Percentiles rank a stretch among this genome's conserved stretches.
Evolutionary conservation across 108 stramenopile genomes (phyloP).

Genomic region (Nitzschia inconspicua): DNA sequence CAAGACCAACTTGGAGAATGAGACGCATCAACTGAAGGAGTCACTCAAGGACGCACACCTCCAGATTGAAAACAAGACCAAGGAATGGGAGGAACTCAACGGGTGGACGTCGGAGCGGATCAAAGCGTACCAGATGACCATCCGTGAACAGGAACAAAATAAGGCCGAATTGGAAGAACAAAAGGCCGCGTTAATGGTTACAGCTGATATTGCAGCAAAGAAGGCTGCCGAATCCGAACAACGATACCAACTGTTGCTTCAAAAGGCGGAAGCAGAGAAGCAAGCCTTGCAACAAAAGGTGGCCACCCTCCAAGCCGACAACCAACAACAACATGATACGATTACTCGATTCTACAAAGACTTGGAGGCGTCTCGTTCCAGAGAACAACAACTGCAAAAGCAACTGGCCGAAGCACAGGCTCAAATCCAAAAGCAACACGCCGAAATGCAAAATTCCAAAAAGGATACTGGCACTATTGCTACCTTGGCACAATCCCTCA

Average conservation of each 20-base stretch:
- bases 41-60: neutral
- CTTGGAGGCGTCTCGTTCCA: too few relatives aligned
- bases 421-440: neutral
- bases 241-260: too few relatives aligned
- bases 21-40: neutral
- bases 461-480: neutral
- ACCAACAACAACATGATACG: neutral
- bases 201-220: too few relatives aligned
- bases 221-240: too few relatives aligned
- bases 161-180: neutral
- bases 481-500: neutral
- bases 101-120: neutral
- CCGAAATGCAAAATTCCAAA: neutral
- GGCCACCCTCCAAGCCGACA: neutral
- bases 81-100: neutral
- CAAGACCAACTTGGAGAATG: neutral
- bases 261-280: too few relatives aligned
- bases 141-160: neutral
- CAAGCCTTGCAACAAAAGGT: neutral
- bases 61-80: neutral
- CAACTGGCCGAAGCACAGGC: neutral
- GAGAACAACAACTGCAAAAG: too few relatives aligned
- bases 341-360: neutral
- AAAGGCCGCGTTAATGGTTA: too few relatives aligned
- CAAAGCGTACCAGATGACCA: neutral